Percentiles rank a stretch among this genome's conserved stretches.
Evolutionary conservation across 1,139 yeast species (phyloP).

Genomic region (Lodderomyces orthopsilosis): DNA sequence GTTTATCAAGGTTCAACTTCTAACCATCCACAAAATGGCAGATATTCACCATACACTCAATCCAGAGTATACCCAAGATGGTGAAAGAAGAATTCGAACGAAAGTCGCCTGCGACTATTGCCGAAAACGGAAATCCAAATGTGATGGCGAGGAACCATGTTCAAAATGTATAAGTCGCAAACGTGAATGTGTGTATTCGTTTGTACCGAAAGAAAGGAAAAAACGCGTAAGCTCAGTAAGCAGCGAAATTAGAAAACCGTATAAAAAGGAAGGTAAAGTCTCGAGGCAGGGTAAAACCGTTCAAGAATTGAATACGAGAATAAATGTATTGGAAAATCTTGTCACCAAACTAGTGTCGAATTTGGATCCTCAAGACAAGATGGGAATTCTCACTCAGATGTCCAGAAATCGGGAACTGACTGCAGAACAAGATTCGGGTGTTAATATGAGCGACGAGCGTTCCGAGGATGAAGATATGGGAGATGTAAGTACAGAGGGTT

Average conservation of each 20-base stretch:
- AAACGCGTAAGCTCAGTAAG: conserved; percentile 7
- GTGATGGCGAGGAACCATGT: conserved; percentile 49
- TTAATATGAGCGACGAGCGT: conserved; percentile 6
- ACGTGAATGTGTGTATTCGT: conserved; percentile 25
- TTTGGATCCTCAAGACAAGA: conserved; percentile 9
- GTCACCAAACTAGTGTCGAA: conserved; percentile 11
- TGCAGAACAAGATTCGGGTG: background rate
- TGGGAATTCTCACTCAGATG: background rate
- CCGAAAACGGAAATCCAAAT: conserved; percentile 47
- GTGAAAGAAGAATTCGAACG: conserved; percentile 22
- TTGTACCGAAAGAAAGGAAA: conserved; percentile 17
- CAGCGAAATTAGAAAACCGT: background rate
- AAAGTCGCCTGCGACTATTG: conserved; percentile 57
- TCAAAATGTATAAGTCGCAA: conserved; percentile 34
- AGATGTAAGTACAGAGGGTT: conserved; percentile 4
- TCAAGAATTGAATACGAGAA: conserved; percentile 12
- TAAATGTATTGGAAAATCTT: conserved; percentile 12
- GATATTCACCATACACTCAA: conserved; percentile 3
- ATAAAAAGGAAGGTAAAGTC: background rate
- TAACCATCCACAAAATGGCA: no score
- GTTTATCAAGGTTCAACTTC: no score
- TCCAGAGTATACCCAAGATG: conserved; percentile 9
- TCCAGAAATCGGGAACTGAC: conserved; percentile 1
- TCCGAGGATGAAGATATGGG: conserved; percentile 6
- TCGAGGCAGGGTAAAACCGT: conserved; percentile 6